These are phyloP conservation scores for Candida labiduridarum DNA, from an alignment of 1,139 yeast genomes.

Conservation along the genomic window DNA sequence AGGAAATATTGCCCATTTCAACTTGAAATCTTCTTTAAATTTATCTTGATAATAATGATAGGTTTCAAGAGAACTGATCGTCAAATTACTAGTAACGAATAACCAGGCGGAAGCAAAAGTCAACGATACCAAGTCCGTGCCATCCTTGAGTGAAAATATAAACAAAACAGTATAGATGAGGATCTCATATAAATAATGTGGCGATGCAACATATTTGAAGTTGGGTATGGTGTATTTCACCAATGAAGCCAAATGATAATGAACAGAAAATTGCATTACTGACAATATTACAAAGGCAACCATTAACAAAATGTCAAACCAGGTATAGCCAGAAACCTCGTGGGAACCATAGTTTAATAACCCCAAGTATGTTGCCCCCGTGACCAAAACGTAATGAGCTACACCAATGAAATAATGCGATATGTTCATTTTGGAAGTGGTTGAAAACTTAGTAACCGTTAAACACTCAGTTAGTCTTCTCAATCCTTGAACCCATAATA, in stretches of 20 bases:
- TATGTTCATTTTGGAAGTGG: slow-evolving; percentile 64
- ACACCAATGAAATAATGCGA: slow-evolving; percentile 79
- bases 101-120: slow-evolving; percentile 30
- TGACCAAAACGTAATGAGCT: slow-evolving; percentile 54
- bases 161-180: slow-evolving; percentile 53
- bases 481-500: slow-evolving; percentile 54
- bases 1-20: slow-evolving; percentile 24
- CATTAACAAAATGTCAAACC: slow-evolving; percentile 20
- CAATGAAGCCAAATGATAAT: slow-evolving; percentile 58
- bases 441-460: slow-evolving; percentile 49
- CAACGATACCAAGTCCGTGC: slow-evolving; percentile 13
- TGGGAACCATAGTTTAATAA: slow-evolving; percentile 16
- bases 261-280: slow-evolving; percentile 60
- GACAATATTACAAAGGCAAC: slow-evolving; percentile 46
- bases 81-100: slow-evolving; percentile 66
- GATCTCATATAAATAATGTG: slow-evolving; percentile 83
- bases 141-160: slow-evolving; percentile 21
- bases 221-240: slow-evolving; percentile 70
- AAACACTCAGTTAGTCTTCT: slow-evolving; percentile 67
- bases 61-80: slow-evolving; percentile 65
- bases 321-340: slow-evolving; percentile 11
- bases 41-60: slow-evolving; percentile 49
- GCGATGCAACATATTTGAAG: slow-evolving; percentile 54
- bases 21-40: slow-evolving; percentile 23
- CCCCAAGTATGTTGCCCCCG: slow-evolving; percentile 23